Base-by-base conservation (phyloP, 1,284 basidiomycete genomes). In the Tylopilus sp. region DNA sequence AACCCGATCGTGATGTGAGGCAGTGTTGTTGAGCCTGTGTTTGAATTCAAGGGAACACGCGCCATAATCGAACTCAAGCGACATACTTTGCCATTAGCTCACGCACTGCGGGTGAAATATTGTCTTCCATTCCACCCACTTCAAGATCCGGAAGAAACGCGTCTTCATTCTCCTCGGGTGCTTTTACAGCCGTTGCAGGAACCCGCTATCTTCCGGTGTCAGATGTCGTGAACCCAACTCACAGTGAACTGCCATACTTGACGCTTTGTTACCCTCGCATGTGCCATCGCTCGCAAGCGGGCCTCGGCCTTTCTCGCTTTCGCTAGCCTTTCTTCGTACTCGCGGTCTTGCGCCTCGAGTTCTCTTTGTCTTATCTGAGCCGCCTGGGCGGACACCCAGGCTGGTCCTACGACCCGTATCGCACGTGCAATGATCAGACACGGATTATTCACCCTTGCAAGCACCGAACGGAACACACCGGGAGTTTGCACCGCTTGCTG, bases 301-400 rank as follows among this genome's bases (percentile, higher is more conserved):
- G 81, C 81, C 72, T 93, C 84, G 45, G 79, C 76, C 69, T 82
- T 80, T 61, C 83, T 73, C 7, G 88, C 89, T 44, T 75, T 69
- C 1, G 72, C 72, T 2, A 94, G 73, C 39, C 83, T 77, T 44
- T 82, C 79, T 48, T 81, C 79, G 50, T 86, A 83, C 43, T 84
- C 86, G 29, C 72, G 69, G 39, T 90, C 84, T n/a, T 82, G 80
- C 0, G 76, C 79, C 53, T 88, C 85, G 17, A 92, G 74, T 54
- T 88, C 83, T 7, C 80, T 72, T 54, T 83, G 74, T 19, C 81
- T 74, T 17, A 85, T 79, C 54, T 86, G 84, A 37, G 86, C 66
- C 4, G 89, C 85, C 64, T 93, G 91, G 17, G 85, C 77, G n/a
- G 86, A 71, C 0, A 94, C 88, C 93, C 92, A 95, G 49, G 86